These are phyloP conservation scores for Endotrypanum monterogeii DNA, from an alignment of 208 protist genomes.

Conservation along the genomic window DNA sequence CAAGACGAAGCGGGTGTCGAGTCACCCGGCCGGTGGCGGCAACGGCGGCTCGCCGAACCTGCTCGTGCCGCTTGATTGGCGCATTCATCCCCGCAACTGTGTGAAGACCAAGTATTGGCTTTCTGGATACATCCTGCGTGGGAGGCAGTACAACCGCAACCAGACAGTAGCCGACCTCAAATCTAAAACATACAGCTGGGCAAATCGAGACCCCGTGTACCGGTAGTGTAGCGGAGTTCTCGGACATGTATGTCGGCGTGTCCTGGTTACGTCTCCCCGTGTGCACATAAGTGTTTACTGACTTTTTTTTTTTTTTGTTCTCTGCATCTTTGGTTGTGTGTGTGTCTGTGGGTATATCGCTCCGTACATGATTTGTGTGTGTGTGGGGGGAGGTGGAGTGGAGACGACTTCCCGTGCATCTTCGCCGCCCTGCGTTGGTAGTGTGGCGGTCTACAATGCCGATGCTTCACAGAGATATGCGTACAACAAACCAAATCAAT, in stretches of 20 bases:
- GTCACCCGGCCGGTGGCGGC: slow-evolving; percentile 87
- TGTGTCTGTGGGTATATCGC: not conserved
- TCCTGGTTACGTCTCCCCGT: not conserved
- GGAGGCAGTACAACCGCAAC: slow-evolving; percentile 84
- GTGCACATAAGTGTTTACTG: not conserved
- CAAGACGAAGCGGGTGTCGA: slow-evolving; percentile 87
- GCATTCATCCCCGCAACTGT: slow-evolving; percentile 82
- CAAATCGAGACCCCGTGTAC: slow-evolving; percentile 89
- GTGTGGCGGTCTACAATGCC: too few species aligned
- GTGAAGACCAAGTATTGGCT: slow-evolving; percentile 94
- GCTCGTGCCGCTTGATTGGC: slow-evolving; percentile 91
- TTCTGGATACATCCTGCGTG: slow-evolving; percentile 90
- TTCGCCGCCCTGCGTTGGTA: too few species aligned
- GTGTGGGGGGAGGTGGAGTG: too few species aligned
- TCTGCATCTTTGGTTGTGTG: not conserved
- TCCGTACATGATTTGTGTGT: not conserved
- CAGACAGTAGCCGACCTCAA: slow-evolving; percentile 90
- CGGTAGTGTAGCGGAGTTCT: slow-evolving; percentile 30
- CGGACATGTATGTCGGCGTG: not conserved
- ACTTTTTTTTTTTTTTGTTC: not conserved
- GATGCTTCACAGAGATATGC: too few species aligned
- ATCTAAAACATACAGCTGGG: slow-evolving; percentile 92
- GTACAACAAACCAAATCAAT: too few species aligned
- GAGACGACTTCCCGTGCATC: too few species aligned
- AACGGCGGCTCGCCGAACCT: slow-evolving; percentile 87